Evolutionary conservation across 805 yeast genomes (phyloP), one percentile per base, ranked within the genome.

Genomic region (Spathaspora hagerdaliae): DNA sequence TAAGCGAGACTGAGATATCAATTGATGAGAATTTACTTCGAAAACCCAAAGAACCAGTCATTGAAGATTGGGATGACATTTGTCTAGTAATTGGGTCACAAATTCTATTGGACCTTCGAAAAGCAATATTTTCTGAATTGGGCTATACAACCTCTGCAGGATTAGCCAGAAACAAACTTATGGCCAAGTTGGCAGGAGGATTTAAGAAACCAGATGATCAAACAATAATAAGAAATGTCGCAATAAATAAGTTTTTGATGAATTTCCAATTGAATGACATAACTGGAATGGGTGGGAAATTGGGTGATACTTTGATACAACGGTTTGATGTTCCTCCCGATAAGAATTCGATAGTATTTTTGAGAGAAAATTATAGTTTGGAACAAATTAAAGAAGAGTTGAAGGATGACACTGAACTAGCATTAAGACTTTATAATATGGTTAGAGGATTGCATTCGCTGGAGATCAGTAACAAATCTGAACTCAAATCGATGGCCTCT

Each of bases 91-190:
- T 90, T 0, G 98, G 87, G 0, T 82, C 95, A 0, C 72, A 73
- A 11, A 53, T 84, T 0, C 75, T 85, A 1, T 62, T 59, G 42
- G 74, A 78, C 0, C 64, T 89, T 1, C 70, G 98, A 35, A 51
- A 60, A 11, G 60, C 65, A 12, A 76, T 94, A 4, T 70, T 66
- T 49, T 57, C 69, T 1, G 75, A 73, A 26, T 65, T 92, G 37
- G 85, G 86, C 3, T 94, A 87, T 58, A 87, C 92, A 0, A 89
- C 97, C 0, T 90, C 97, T 0, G 91, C 95, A 15, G 99, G 99
- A 0, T 63, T 94, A 1, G 85, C 87, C 0, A 69, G 84, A 12
- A 86, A 82, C 38, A 89, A 89, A 60, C 79, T 83, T 2, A 62
- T 91, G 11, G 90, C 97, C 1, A 94, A 94, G 59, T 64, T 94